These are phyloP conservation scores for Coemansia biformis DNA, from an alignment of 192 early-diverging fungal species.

Conservation along the genomic window DNA sequence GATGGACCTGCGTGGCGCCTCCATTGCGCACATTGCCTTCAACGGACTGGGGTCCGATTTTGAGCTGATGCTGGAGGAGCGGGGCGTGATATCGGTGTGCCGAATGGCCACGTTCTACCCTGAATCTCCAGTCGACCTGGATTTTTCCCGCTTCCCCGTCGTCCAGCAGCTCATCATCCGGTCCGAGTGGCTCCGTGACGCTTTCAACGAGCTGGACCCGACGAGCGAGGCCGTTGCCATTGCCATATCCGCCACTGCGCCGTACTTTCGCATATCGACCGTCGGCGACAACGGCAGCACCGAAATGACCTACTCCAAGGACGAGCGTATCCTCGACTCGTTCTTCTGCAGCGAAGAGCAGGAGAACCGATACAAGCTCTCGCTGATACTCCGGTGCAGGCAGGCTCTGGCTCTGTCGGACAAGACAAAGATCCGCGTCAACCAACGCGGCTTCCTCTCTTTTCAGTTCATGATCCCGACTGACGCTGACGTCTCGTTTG, in stretches of 20 bases:
- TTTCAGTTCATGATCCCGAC: too few species aligned
- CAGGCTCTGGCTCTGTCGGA: too few species aligned
- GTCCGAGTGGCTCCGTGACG: slow-evolving; percentile 54
- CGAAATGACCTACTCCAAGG: slow-evolving; percentile 55
- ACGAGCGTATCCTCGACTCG: too few species aligned
- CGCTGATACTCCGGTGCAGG: too few species aligned
- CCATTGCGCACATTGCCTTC: slow-evolving; percentile 33
- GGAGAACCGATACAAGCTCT: too few species aligned
- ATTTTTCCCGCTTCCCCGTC: slow-evolving; percentile 32
- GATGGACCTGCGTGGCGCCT: slow-evolving; percentile 34
- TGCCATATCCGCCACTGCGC: slow-evolving; percentile 35
- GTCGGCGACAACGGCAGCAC: slow-evolving; percentile 49
- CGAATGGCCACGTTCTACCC: slow-evolving; percentile 50
- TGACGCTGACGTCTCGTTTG: too few species aligned
- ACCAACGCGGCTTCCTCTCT: too few species aligned
- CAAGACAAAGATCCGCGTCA: too few species aligned
- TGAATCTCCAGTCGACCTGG: slow-evolving; percentile 37
- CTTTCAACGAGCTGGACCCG: slow-evolving; percentile 55
- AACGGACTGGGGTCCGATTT: slow-evolving; percentile 38
- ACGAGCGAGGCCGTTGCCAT: slow-evolving; percentile 51
- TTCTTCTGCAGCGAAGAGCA: too few species aligned
- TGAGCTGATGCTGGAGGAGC: slow-evolving; percentile 54
- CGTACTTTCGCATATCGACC: slow-evolving; percentile 52
- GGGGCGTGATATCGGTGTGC: slow-evolving; percentile 52
- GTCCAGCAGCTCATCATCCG: slow-evolving; percentile 53